phyloP scores from a whole-genome alignment of 202 grass and related monocot genomes.

The Eragrostis tef region DNA sequence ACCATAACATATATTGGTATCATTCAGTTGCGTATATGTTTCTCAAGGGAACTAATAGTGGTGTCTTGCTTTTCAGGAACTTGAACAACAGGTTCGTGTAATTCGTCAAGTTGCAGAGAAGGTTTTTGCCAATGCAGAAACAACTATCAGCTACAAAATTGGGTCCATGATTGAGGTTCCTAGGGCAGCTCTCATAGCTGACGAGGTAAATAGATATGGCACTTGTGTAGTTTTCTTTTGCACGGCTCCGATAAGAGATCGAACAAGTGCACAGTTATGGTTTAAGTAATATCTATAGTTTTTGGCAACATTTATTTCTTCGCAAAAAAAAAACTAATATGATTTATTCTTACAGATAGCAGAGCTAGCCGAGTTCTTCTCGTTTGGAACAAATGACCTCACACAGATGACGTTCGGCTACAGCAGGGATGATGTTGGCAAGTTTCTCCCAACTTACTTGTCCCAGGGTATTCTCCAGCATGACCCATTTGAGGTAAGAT shows the following conservation, averaged over 20 bases:
- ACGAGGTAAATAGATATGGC: slow-evolving; percentile 59
- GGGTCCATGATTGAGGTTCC: slow-evolving; percentile 98
- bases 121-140: slow-evolving; percentile 61
- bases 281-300: background rate
- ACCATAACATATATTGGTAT: background rate
- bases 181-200: slow-evolving; percentile 82
- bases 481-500: slow-evolving; percentile 91
- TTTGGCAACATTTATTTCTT: slow-evolving; percentile 4
- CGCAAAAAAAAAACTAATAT: too few species aligned
- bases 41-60: slow-evolving; percentile 32
- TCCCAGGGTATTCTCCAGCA: slow-evolving; percentile 89
- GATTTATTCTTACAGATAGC: slow-evolving; percentile 50
- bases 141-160: slow-evolving; percentile 71
- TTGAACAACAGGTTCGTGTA: slow-evolving; percentile 71
- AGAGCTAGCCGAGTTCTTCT: slow-evolving; percentile 67
- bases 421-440: slow-evolving; percentile 89
- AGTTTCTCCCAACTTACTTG: slow-evolving; percentile 83
- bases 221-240: background rate
- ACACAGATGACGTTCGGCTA: slow-evolving; percentile 99
- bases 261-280: background rate
- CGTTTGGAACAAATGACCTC: slow-evolving; percentile 83
- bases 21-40: background rate
- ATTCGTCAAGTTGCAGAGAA: slow-evolving; percentile 66
- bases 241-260: background rate
- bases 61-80: slow-evolving; percentile 61